These are phyloP conservation scores for Ophiocordyceps camponoti-leonardi DNA, from an alignment of 2,329 filamentous ascomycete species.

Conservation along the genomic window DNA sequence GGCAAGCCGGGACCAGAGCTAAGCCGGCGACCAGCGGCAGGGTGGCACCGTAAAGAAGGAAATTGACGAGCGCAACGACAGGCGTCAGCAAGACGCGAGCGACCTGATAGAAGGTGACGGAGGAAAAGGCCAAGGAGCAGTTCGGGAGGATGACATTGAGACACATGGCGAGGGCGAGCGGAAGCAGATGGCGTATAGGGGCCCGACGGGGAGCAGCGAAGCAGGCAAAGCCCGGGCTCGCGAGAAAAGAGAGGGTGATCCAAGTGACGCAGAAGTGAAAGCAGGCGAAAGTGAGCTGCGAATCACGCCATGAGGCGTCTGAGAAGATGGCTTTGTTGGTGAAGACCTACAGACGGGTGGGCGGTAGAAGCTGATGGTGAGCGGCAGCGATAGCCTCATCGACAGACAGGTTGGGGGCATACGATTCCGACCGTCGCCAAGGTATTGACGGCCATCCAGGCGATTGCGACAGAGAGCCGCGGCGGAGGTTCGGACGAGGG, in stretches of 20 bases:
- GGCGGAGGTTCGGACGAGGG: background rate
- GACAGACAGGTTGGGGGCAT: constrained; percentile 7
- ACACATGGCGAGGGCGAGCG: constrained; percentile 49
- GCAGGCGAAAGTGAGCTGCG: constrained; percentile 47
- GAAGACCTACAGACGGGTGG: constrained; percentile 34
- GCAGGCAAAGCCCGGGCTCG: constrained; percentile 37
- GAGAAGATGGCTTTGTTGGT: constrained; percentile 56
- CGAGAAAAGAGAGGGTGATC: constrained; percentile 43
- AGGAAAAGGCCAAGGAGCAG: constrained; percentile 48
- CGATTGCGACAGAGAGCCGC: constrained; percentile 1
- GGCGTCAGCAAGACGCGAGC: constrained; percentile 51
- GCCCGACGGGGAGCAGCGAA: constrained; percentile 39
- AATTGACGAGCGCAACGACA: constrained; percentile 47
- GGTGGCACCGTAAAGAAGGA: constrained; percentile 36
- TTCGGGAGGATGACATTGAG: constrained; percentile 55
- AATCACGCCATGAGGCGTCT: constrained; percentile 40
- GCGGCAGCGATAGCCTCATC: background rate
- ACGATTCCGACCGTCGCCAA: constrained; percentile 47
- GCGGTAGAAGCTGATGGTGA: constrained; percentile 2
- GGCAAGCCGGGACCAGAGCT: constrained; percentile 42
- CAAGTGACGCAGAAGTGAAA: constrained; percentile 55
- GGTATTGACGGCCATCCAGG: constrained; percentile 46
- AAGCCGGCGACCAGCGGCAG: constrained; percentile 36
- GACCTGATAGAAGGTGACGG: constrained; percentile 54
- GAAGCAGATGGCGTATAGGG: constrained; percentile 38